A percentile compares a stretch with the other conserved stretches of the same genome.
phyloP scores from a whole-genome alignment of 2,329 filamentous ascomycete species.

The Polytolypa hystricis region DNA sequence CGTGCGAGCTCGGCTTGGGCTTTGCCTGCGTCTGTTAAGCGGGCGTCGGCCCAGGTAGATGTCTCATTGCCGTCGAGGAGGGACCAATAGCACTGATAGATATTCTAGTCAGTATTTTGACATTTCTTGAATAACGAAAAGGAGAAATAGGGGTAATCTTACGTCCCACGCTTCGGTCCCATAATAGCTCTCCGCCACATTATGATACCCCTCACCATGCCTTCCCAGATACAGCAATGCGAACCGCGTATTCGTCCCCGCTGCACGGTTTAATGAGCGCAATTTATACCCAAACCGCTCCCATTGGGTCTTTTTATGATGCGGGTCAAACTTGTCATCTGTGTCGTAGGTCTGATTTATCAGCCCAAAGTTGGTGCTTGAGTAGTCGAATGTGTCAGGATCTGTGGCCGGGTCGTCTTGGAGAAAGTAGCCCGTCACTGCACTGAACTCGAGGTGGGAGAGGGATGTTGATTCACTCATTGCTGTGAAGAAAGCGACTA shows the following conservation, averaged over 20 bases:
- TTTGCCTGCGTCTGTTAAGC: conserved; percentile 42
- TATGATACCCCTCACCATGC: conserved; percentile 52
- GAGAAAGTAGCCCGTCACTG: conserved; percentile 38
- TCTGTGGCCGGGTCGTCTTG: conserved; percentile 41
- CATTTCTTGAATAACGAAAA: neutral
- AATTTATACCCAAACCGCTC: conserved; percentile 41
- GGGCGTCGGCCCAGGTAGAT: conserved; percentile 47
- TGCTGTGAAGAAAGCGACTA: conserved; percentile 2
- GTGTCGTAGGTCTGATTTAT: conserved; percentile 35
- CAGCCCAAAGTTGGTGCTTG: conserved; percentile 38
- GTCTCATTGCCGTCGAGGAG: conserved; percentile 46
- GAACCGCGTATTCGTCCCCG: conserved; percentile 33
- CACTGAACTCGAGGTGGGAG: conserved; percentile 26
- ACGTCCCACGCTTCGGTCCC: conserved; percentile 51
- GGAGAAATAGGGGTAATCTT: conserved; percentile 12
- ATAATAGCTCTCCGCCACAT: conserved; percentile 48
- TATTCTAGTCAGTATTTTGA: neutral
- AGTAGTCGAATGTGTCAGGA: conserved; percentile 38
- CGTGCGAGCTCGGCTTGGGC: conserved; percentile 38
- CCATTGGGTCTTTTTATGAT: conserved; percentile 42
- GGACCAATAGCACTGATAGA: conserved; percentile 45
- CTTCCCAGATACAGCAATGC: conserved; percentile 49
- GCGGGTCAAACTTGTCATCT: conserved; percentile 22
- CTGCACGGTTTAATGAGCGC: conserved; percentile 32
- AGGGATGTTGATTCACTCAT: conserved; percentile 6